These are phyloP conservation scores for Scortechinia acanthostroma DNA, from an alignment of 2,329 filamentous ascomycete species.

Conservation along the genomic window DNA sequence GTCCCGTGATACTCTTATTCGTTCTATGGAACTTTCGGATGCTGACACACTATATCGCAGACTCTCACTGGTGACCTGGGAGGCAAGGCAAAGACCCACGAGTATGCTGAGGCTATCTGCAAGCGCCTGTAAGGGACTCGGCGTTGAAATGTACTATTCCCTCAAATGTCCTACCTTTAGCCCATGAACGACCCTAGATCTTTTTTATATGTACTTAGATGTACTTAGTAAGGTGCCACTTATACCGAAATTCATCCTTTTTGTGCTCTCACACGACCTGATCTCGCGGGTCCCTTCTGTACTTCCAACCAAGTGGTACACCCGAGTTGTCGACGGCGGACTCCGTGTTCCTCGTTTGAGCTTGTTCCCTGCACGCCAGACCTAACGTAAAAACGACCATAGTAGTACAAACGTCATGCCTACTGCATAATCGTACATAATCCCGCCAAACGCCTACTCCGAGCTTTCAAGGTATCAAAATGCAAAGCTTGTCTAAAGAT, in stretches of 20 bases:
- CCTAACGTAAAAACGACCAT: too few species aligned
- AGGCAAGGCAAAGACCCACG: constrained; percentile 88
- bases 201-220: too few species aligned
- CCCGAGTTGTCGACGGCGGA: too few species aligned
- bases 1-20: constrained; percentile 19
- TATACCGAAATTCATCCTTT: too few species aligned
- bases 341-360: too few species aligned
- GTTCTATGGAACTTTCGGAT: constrained; percentile 6
- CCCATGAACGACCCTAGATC: not conserved
- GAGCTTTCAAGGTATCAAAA: not conserved
- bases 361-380: too few species aligned
- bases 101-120: constrained; percentile 92
- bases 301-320: too few species aligned
- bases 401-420: too few species aligned
- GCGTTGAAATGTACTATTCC: not conserved
- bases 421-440: not conserved
- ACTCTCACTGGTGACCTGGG: constrained; percentile 88
- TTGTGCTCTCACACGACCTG: too few species aligned
- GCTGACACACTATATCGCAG: constrained; percentile 27
- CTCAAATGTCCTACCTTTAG: not conserved
- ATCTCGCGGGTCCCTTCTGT: too few species aligned
- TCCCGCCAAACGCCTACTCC: not conserved
- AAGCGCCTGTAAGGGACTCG: constrained; percentile 39
- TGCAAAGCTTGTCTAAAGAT: not conserved
- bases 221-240: too few species aligned